Conservation (phyloP, 305 asterid genomes). For the Rubia tinctorum region DNA sequence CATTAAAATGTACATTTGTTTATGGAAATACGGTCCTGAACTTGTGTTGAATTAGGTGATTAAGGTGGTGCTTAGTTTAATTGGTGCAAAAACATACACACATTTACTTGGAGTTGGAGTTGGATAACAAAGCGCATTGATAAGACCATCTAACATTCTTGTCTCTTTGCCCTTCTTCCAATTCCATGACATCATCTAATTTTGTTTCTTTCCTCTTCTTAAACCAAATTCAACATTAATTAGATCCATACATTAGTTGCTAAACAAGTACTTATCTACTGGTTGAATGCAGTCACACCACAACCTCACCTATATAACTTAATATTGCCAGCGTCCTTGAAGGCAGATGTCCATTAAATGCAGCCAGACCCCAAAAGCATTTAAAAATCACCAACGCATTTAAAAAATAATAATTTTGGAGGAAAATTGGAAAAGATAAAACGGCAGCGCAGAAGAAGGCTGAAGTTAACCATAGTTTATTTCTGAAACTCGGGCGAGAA, state of each 20-base stretch:
- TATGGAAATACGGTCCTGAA: too few relatives aligned
- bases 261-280: slow-evolving; percentile 1
- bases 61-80: too few relatives aligned
- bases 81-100: not conserved
- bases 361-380: not conserved
- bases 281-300: too few relatives aligned
- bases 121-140: slow-evolving; percentile 13
- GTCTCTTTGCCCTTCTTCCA: not conserved
- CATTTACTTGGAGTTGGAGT: slow-evolving; percentile 14
- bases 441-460: slow-evolving; percentile 7
- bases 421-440: not conserved
- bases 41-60: too few relatives aligned
- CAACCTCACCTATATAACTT: slow-evolving; percentile 3
- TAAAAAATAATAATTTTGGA: too few relatives aligned
- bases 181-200: not conserved
- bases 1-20: too few relatives aligned
- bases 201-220: not conserved
- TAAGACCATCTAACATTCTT: slow-evolving; percentile 9
- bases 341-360: slow-evolving; percentile 1
- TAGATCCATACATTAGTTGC: not conserved
- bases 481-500: slow-evolving; percentile 10
- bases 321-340: slow-evolving; percentile 13
- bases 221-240: not conserved
- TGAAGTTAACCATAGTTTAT: not conserved
- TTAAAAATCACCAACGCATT: not conserved